Base-by-base conservation (phyloP, 176 grass and related monocot species). In the Juncus effusus region DNA sequence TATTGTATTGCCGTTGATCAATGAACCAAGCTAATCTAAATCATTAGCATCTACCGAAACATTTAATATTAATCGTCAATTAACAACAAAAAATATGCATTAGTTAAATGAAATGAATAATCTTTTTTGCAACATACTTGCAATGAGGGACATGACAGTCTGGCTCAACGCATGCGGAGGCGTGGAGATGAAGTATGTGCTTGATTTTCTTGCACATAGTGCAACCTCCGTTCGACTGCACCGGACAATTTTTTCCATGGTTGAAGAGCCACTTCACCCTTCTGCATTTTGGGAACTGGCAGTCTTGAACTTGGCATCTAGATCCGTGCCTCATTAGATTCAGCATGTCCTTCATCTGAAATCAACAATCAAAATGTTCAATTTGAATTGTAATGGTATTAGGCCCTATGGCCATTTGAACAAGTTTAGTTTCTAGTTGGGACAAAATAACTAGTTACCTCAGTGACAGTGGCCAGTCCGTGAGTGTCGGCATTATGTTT, bases 111-210 rank as follows among this genome's bases (percentile, higher is more conserved):
- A 6, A 47, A 47, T 47, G 44, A 47, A 9, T 47, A 47, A 47
- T 47, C 44, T 47, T 47, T 6, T 47, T 47, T 47, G 9, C 9
- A 47, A 67, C 14, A 50, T 67, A 67, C 64, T 67, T 50, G 64
- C 64, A 52, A 35, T 42, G 16, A 50, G 64, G 64, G 50, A 67
- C 64, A 35, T 16, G 13, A 67, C 44, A 67, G 16, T 67, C 50
- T 0, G 64, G 50, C 35, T 42, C 8, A 6, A 47, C 10, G 16
- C 64, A 67, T 10, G 64, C 44, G 50, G n/a, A 49, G 16, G 42
- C 42, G 28, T 66, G 63, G 8, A 49, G 49, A 8, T 10, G 28
- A 36, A 67, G 16, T 5, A 50, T 15, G 15, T 50, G 6, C 39
- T 16, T 50, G 9, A 67, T 50, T 4, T 10, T 45, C 44, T 67